A percentile compares a stretch with the other conserved stretches of the same genome.
Conservation (phyloP, 345 rosid species). For the Murraya koenigii region DNA sequence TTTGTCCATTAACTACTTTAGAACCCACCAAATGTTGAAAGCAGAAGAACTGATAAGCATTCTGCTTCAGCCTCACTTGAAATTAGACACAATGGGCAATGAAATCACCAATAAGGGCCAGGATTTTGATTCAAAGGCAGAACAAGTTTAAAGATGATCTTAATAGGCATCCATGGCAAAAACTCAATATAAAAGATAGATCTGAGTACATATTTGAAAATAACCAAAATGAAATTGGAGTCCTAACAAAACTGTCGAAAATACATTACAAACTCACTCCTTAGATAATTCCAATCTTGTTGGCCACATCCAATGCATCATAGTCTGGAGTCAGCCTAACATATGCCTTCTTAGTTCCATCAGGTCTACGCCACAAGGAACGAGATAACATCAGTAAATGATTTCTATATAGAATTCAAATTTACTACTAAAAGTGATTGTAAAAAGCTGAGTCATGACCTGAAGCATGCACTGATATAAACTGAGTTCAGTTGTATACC, state of each 20-base stretch:
- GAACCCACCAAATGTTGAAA: too few species aligned
- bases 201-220: conserved; percentile 6
- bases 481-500: too few species aligned
- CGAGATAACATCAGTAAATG: background rate
- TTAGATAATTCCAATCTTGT: conserved; percentile 83
- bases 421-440: background rate
- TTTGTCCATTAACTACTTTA: too few species aligned
- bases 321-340: conserved; percentile 70
- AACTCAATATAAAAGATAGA: background rate
- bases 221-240: conserved; percentile 5
- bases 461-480: background rate
- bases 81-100: too few species aligned
- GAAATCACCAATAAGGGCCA: too few species aligned
- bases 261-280: background rate
- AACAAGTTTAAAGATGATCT: background rate
- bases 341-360: conserved; percentile 75
- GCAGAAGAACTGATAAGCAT: too few species aligned
- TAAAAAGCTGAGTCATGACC: background rate
- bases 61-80: too few species aligned
- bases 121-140: too few species aligned
- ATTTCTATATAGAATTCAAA: background rate
- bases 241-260: conserved; percentile 24
- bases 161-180: background rate
- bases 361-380: conserved; percentile 49
- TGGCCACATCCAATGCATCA: conserved; percentile 70